phyloP scores from a whole-genome alignment of 2,329 filamentous ascomycete genomes.

The Beauveria medogensis region DNA sequence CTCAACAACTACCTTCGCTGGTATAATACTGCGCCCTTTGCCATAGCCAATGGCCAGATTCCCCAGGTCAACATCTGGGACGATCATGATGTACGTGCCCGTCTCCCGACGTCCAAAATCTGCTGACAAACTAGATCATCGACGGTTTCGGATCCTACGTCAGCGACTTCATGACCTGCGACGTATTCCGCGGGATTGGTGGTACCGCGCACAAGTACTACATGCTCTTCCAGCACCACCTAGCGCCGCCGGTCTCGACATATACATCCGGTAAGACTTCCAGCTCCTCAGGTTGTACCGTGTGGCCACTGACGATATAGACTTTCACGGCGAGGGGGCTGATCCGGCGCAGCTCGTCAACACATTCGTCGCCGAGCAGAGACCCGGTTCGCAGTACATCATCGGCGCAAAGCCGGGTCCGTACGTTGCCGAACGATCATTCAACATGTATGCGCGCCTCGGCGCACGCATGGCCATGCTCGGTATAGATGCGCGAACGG shows the following conservation, averaged over 20 bases:
- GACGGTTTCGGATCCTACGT: constrained; percentile 92
- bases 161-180: constrained; percentile 84
- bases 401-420: constrained; percentile 70
- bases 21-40: constrained; percentile 81
- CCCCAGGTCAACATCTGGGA: constrained; percentile 98
- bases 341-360: constrained; percentile 68
- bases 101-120: no score
- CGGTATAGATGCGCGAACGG: constrained; percentile 86
- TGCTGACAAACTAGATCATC: constrained; percentile 55
- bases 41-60: constrained; percentile 80
- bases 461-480: constrained; percentile 78
- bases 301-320: constrained; percentile 19
- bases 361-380: constrained; percentile 57
- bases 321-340: constrained; percentile 37
- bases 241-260: constrained; percentile 75
- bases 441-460: constrained; percentile 78
- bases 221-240: constrained; percentile 92
- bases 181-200: constrained; percentile 87
- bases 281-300: no score
- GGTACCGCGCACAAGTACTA: constrained; percentile 97
- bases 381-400: constrained; percentile 64
- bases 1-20: constrained; percentile 78
- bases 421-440: constrained; percentile 81
- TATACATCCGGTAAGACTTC: constrained; percentile 61
- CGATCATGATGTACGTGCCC: constrained; percentile 66